Percentiles rank a stretch among this genome's conserved stretches.
Evolutionary conservation across 78 protist species (phyloP).

Genomic region (Speleostelium caveatum): DNA sequence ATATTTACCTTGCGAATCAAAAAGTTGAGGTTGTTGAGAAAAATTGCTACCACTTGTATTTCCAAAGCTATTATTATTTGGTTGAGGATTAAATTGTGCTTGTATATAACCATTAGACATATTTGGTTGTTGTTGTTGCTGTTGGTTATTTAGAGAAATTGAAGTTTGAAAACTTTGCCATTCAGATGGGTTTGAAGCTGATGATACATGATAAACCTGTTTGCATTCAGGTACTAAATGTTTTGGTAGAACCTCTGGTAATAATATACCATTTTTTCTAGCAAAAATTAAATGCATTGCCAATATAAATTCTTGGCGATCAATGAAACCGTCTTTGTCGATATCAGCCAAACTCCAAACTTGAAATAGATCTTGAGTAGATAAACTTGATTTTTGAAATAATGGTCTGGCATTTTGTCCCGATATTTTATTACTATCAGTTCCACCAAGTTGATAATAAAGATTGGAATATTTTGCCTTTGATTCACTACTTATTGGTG

Average conservation of each 20-base stretch:
- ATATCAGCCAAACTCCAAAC: constrained; percentile 58
- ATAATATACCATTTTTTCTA: not conserved
- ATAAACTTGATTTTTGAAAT: constrained; percentile 29
- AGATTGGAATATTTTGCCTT: constrained; percentile 64
- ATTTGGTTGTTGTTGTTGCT: not conserved
- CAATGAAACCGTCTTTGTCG: constrained; percentile 43
- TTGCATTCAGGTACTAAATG: constrained; percentile 53
- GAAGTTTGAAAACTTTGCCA: constrained; percentile 69
- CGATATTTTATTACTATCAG: constrained; percentile 9
- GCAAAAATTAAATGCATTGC: constrained; percentile 70
- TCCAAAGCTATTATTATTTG: not conserved
- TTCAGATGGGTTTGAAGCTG: constrained; percentile 29
- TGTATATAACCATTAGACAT: not conserved
- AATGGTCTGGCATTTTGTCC: constrained; percentile 31
- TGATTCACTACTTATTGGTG: constrained; percentile 62
- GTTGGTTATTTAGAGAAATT: not conserved
- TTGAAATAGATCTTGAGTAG: constrained; percentile 16
- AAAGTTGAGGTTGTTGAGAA: not conserved
- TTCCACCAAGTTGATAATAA: constrained; percentile 27
- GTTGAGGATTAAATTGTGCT: constrained; percentile 16
- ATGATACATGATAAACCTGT: constrained; percentile 5
- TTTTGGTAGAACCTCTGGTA: constrained; percentile 46
- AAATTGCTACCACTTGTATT: not conserved
- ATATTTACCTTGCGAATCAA: too few relatives aligned
- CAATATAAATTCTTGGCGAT: constrained; percentile 49